These are phyloP conservation scores for Moricandia arvensis DNA, from an alignment of 345 rosid species.

Conservation along the genomic window DNA sequence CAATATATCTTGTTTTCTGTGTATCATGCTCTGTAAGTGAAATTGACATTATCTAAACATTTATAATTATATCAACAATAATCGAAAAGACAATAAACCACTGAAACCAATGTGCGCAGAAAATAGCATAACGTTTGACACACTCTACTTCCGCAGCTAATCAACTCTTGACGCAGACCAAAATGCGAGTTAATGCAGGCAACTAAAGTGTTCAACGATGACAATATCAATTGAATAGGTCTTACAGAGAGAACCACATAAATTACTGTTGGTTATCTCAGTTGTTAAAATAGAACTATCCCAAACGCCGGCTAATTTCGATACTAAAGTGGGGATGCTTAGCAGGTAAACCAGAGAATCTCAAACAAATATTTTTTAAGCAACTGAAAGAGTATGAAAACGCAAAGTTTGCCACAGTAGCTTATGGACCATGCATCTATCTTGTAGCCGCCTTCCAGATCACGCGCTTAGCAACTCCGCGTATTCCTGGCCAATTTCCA, in stretches of 20 bases:
- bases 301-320: neutral
- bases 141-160: too few species aligned
- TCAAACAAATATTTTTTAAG: neutral
- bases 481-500: slow-evolving; percentile 57
- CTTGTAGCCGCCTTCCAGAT: slow-evolving; percentile 44
- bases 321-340: slow-evolving; percentile 11
- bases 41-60: too few species aligned
- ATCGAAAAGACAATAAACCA: too few species aligned
- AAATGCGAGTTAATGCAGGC: neutral
- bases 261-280: neutral
- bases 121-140: too few species aligned
- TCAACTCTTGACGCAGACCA: too few species aligned
- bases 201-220: neutral
- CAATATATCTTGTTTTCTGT: too few species aligned
- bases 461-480: slow-evolving; percentile 54
- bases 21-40: too few species aligned
- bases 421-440: slow-evolving; percentile 34
- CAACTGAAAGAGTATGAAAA: slow-evolving; percentile 1
- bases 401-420: neutral
- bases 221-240: neutral
- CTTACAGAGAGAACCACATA: neutral
- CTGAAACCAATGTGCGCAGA: too few species aligned
- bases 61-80: too few species aligned
- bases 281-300: neutral
- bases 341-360: neutral